phyloP scores from a whole-genome alignment of 441 rosid genomes.

The Dalechampia spathulata region DNA sequence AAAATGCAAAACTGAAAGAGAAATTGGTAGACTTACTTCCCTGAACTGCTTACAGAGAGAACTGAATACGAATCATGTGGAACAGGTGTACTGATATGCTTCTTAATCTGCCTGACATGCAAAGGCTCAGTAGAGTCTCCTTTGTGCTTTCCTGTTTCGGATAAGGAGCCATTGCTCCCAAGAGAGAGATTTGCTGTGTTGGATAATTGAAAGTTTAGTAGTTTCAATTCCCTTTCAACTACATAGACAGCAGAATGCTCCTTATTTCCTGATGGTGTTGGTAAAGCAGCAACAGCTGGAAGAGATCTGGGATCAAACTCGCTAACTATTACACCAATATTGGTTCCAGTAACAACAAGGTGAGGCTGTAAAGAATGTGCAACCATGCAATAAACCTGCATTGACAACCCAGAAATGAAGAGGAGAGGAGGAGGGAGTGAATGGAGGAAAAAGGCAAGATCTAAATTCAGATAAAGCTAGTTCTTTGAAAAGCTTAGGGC shows the following conservation, averaged over 20 bases:
- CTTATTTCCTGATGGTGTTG: constrained; percentile 72
- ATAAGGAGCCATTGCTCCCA: constrained; percentile 80
- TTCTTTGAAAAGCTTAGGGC: not conserved
- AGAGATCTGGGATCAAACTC: constrained; percentile 94
- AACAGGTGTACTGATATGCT: constrained; percentile 88
- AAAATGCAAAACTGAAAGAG: constrained; percentile 12
- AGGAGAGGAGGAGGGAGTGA: not conserved
- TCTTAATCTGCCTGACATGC: constrained; percentile 80
- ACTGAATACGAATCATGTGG: constrained; percentile 96
- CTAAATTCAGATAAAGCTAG: not conserved
- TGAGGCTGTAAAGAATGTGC: constrained; percentile 98
- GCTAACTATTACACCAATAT: constrained; percentile 84
- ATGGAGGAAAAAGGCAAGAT: not conserved
- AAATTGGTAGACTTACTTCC: constrained; percentile 63
- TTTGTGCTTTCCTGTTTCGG: constrained; percentile 74
- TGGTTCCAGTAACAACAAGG: constrained; percentile 96
- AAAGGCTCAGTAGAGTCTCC: constrained; percentile 71
- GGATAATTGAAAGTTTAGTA: constrained; percentile 81
- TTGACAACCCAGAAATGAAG: constrained; percentile 17
- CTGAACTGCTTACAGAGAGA: constrained; percentile 95
- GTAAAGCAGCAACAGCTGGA: constrained; percentile 87
- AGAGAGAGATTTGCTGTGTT: constrained; percentile 75
- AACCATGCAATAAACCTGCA: constrained; percentile 96
- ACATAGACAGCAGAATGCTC: constrained; percentile 92
- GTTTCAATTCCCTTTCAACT: constrained; percentile 84